Conservation (phyloP, 495 filamentous ascomycete genomes). For the Penicillium arizonense region DNA sequence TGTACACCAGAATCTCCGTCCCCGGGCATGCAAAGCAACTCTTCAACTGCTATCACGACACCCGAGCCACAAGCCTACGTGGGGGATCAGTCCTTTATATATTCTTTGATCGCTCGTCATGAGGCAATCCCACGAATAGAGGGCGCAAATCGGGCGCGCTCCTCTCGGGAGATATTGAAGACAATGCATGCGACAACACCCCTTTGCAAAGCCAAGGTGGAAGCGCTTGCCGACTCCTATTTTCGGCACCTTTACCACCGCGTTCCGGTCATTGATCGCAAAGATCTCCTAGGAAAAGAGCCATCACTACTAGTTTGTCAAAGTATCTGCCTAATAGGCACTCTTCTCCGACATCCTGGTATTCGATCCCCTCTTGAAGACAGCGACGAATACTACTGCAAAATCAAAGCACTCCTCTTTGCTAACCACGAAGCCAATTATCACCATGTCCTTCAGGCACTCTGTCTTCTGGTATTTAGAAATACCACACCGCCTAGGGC, state of each 20-base stretch:
- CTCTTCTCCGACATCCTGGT: conserved; percentile 3
- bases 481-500: conserved; percentile 6
- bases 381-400: conserved; percentile 9
- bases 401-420: conserved; percentile 7
- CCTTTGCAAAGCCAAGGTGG: background rate
- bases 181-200: background rate
- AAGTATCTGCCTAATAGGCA: conserved; percentile 3
- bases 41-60: background rate
- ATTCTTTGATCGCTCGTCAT: background rate
- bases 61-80: conserved; percentile 4
- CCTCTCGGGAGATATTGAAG: background rate
- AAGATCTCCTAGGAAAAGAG: background rate
- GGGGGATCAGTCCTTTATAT: conserved; percentile 2
- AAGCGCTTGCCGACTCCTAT: conserved; percentile 6
- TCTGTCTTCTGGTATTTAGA: conserved; percentile 5
- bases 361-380: conserved; percentile 4
- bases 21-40: background rate
- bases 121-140: background rate
- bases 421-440: conserved; percentile 6
- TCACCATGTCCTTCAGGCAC: background rate
- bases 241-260: conserved; percentile 9
- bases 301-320: conserved; percentile 1
- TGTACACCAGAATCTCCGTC: background rate
- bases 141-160: background rate
- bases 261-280: background rate